Percentiles rank a stretch among this genome's conserved stretches.
phyloP scores from a whole-genome alignment of 768 basidiomycete genomes.

The Lactifluus subvellereus region DNA sequence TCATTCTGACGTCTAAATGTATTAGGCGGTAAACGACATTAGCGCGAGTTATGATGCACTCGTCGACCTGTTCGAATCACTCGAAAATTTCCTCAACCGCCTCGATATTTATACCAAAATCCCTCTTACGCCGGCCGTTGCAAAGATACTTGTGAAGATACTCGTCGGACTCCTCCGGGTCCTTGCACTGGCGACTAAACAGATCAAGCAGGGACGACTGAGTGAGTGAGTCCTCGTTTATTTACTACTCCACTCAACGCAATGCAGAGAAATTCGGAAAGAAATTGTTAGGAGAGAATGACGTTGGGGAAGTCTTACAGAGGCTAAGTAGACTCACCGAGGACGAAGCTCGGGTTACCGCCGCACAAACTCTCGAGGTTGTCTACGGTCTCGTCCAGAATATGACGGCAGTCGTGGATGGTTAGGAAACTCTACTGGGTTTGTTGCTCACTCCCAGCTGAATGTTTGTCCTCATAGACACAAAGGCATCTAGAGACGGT shows the following conservation, averaged over 20 bases:
- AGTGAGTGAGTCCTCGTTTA: not conserved
- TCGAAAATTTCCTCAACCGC: too few species aligned
- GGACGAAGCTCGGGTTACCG: slow-evolving; percentile 1
- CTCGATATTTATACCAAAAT: too few species aligned
- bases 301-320: not conserved
- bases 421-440: not conserved
- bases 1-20: not conserved
- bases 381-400: not conserved
- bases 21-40: too few species aligned
- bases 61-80: too few species aligned
- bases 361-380: not conserved
- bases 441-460: not conserved
- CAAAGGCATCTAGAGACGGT: not conserved
- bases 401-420: not conserved
- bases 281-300: not conserved
- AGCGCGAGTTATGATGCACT: too few species aligned
- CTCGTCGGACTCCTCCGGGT: not conserved
- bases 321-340: not conserved
- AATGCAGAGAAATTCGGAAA: not conserved
- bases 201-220: too few species aligned
- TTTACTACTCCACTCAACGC: not conserved
- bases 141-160: not conserved
- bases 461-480: not conserved
- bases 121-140: not conserved
- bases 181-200: too few species aligned